These are phyloP conservation scores for Brasenia schreberi DNA, from an alignment of 164 flowering plant species.

Conservation along the genomic window DNA sequence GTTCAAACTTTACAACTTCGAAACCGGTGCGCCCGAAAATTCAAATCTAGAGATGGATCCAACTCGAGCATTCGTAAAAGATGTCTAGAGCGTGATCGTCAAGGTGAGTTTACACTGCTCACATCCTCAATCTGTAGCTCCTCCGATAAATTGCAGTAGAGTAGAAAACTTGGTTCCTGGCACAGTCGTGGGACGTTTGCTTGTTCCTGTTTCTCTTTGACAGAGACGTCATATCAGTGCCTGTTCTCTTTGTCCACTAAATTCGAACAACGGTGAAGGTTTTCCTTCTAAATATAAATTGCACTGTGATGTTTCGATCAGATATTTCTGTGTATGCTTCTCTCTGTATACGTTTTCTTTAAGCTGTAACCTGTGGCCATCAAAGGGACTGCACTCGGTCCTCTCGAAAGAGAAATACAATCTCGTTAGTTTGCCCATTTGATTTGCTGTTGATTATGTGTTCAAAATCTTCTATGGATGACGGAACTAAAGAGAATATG, in stretches of 20 bases:
- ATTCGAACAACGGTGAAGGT: neutral
- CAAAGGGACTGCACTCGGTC: too few species aligned
- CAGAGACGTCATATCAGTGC: neutral
- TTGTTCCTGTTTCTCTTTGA: neutral
- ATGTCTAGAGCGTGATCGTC: constrained; percentile 59
- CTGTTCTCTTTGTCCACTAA: neutral
- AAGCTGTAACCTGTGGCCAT: too few species aligned
- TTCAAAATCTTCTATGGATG: neutral
- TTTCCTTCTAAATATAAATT: too few species aligned
- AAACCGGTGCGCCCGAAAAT: too few species aligned
- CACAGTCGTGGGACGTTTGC: neutral
- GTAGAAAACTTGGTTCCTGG: neutral
- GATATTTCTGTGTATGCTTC: too few species aligned
- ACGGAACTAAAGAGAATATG: neutral
- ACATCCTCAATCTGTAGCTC: neutral
- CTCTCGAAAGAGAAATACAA: too few species aligned
- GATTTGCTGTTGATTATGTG: too few species aligned
- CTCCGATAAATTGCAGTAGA: neutral
- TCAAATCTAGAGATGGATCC: constrained; percentile 21
- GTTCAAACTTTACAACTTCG: too few species aligned
- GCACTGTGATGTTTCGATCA: too few species aligned
- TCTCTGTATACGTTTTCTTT: too few species aligned
- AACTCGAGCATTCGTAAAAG: constrained; percentile 46
- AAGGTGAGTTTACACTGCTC: constrained; percentile 27
- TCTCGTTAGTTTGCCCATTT: too few species aligned